Evolutionary conservation across 2,329 filamentous ascomycete genomes (phyloP), one percentile per base, ranked within the genome.

Genomic region (Colletotrichum graminicola): DNA sequence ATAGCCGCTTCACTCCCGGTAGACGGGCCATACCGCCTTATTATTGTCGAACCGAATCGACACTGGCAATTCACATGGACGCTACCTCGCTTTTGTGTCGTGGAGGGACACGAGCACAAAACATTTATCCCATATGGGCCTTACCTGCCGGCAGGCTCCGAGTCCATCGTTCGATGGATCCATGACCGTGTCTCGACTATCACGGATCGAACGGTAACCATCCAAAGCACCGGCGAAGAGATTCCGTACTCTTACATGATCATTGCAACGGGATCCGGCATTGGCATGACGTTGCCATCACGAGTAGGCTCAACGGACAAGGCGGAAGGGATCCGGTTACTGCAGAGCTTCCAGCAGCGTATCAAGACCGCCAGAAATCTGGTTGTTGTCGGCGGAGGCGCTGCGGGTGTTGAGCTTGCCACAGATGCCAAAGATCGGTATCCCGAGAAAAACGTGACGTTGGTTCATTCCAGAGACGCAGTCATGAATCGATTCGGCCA

Each of bases 11-110:
- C 82, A 5, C 77, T 91, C 0, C 85, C 88, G 0, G 81, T 83
- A 0, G 79, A 84, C 43, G 82, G 80, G 43, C 79, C 76, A 11
- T 89, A 85, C 76, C 82, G 83, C 5, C 84, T 90, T 5, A 79
- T 91, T 0, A 79, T 91, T 4, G 76, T 91, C 36, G 89, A 92
- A 77, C 87, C 85, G 56, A 88, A 89, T 76, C 85, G 83, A 4
- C 89, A 91, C 77, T 89, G 91, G 77, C 86, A 91, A 73, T 90
- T 88, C 75, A 86, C 87, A 0, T 91, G 88, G 83, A 84, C 86
- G 16, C 83, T 91, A 47, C 89, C 90, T 0, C 84, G 89, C 5
- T 90, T 87, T 76, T 87, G 84, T 51, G 88, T 91, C 18, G 80
- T 88, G 6, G 78, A 82, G n/a, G 85, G 84, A 26, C 85, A 89